Conservation (phyloP, 2,329 filamentous ascomycete species). For the Phialophora chinensis region DNA sequence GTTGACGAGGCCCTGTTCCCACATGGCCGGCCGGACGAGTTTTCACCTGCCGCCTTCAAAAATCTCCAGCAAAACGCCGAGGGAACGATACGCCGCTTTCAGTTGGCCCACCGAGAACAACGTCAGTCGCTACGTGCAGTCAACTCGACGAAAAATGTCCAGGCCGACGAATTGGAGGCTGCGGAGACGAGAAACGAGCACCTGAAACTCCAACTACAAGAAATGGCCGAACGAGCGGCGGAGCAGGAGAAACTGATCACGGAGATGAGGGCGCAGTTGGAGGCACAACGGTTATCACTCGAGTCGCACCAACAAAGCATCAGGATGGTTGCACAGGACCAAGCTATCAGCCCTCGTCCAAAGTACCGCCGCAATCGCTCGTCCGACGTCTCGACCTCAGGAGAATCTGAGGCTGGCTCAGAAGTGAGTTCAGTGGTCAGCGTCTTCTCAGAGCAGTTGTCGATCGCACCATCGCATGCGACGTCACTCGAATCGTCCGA, state of each 20-base stretch:
- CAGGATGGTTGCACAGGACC: slow-evolving; percentile 38
- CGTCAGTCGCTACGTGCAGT: slow-evolving; percentile 58
- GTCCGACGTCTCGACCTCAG: slow-evolving; percentile 51
- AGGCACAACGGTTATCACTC: slow-evolving; percentile 38
- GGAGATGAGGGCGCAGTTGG: slow-evolving; percentile 56
- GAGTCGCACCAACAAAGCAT: slow-evolving; percentile 40
- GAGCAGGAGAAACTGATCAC: slow-evolving; percentile 64
- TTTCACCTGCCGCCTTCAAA: slow-evolving; percentile 61
- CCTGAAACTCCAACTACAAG: slow-evolving; percentile 66
- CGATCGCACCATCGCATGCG: slow-evolving; percentile 26
- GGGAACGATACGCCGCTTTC: slow-evolving; percentile 60
- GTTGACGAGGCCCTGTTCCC: slow-evolving; percentile 62
- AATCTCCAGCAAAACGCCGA: slow-evolving; percentile 63
- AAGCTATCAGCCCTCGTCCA: slow-evolving; percentile 41
- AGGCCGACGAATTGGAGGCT: slow-evolving; percentile 67
- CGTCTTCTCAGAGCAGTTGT: slow-evolving; percentile 51
- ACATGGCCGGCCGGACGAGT: slow-evolving; percentile 54
- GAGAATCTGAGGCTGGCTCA: slow-evolving; percentile 66
- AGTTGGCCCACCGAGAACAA: slow-evolving; percentile 62
- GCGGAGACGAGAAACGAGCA: slow-evolving; percentile 62
- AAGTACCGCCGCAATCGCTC: slow-evolving; percentile 45
- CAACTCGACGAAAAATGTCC: slow-evolving; percentile 61
- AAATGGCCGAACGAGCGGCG: slow-evolving; percentile 61
- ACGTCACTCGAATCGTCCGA: slow-evolving; percentile 33
- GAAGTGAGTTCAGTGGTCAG: slow-evolving; percentile 60